A percentile compares a stretch with the other conserved stretches of the same genome.
Conservation (phyloP, 352 stramenopile genomes). For the Thraustotheca clavata region DNA sequence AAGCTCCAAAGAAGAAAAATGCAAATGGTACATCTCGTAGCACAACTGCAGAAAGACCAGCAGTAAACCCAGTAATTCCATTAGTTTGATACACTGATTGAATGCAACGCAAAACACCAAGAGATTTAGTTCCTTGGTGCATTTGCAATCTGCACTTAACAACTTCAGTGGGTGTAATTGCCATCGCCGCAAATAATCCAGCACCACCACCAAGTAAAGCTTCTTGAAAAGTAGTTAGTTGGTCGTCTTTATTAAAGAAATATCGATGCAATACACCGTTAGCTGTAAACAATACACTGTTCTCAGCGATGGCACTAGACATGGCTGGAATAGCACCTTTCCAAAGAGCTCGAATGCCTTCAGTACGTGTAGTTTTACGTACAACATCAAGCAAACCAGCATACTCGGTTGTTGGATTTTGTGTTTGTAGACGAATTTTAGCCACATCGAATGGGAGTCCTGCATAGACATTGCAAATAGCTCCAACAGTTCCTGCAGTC, state of each 20-base stretch:
- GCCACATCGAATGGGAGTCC: slow-evolving; percentile 80
- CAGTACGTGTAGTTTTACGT: slow-evolving; percentile 54
- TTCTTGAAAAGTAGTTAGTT: slow-evolving; percentile 70
- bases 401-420: slow-evolving; percentile 49
- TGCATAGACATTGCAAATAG: slow-evolving; percentile 75
- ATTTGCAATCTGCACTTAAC: slow-evolving; percentile 83
- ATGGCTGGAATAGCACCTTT: slow-evolving; percentile 80
- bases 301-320: slow-evolving; percentile 82
- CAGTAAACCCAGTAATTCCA: slow-evolving; percentile 53
- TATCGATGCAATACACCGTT: slow-evolving; percentile 69
- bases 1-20: slow-evolving; percentile 85
- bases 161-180: slow-evolving; percentile 76
- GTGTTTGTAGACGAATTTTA: slow-evolving; percentile 79
- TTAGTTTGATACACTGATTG: slow-evolving; percentile 50
- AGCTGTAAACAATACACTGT: slow-evolving; percentile 83
- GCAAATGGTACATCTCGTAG: slow-evolving; percentile 85
- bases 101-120: slow-evolving; percentile 56
- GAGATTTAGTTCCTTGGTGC: slow-evolving; percentile 56
- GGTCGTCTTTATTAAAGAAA: slow-evolving; percentile 44
- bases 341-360: slow-evolving; percentile 65
- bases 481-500: slow-evolving; percentile 52
- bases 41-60: slow-evolving; percentile 69
- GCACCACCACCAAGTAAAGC: slow-evolving; percentile 68
- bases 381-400: slow-evolving; percentile 52
- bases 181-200: slow-evolving; percentile 77